A percentile compares a stretch with the other conserved stretches of the same genome.
phyloP scores from a whole-genome alignment of 768 basidiomycete species.

The Mycena floridula region DNA sequence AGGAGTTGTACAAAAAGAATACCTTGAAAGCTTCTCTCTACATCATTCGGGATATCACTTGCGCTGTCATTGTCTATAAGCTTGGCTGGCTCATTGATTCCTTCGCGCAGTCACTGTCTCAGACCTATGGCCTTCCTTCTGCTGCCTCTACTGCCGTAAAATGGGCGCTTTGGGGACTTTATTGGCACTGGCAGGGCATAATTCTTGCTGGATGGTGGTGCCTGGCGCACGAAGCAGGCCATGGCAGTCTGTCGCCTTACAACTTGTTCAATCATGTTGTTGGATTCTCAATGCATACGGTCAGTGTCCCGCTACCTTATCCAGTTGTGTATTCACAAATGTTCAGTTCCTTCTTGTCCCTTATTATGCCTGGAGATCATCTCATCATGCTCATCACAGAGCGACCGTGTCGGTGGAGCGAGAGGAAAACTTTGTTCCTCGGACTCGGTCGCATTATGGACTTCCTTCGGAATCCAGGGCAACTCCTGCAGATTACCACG shows the following conservation, averaged over 20 bases:
- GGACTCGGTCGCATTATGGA: slow-evolving; percentile 31
- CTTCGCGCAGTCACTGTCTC: slow-evolving; percentile 29
- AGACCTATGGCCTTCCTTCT: slow-evolving; percentile 26
- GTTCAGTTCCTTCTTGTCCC: slow-evolving; percentile 42
- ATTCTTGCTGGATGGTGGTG: too few relatives aligned
- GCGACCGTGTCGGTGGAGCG: slow-evolving; percentile 70
- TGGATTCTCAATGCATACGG: too few relatives aligned
- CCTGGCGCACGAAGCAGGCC: too few relatives aligned
- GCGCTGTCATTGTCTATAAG: too few relatives aligned
- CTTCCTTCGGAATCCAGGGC: slow-evolving; percentile 33
- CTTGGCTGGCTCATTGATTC: too few relatives aligned
- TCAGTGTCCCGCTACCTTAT: slow-evolving; percentile 13
- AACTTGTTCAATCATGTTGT: slow-evolving; percentile 33
- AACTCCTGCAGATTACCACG: slow-evolving; percentile 35
- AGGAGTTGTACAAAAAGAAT: too few relatives aligned
- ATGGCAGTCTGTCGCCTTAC: slow-evolving; percentile 32
- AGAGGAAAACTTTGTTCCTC: slow-evolving; percentile 71
- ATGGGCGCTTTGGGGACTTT: slow-evolving; percentile 29
- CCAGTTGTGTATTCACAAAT: slow-evolving; percentile 1
- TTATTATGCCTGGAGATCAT: too few relatives aligned
- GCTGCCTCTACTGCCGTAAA: slow-evolving; percentile 26
- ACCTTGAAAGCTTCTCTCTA: not conserved
- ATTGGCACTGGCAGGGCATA: too few relatives aligned
- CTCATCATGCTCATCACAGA: too few relatives aligned
- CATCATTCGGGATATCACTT: slow-evolving; percentile 4